A percentile compares a stretch with the other conserved stretches of the same genome.
phyloP scores from a whole-genome alignment of 2,329 filamentous ascomycete species.

The Phyllosticta citrichinensis region DNA sequence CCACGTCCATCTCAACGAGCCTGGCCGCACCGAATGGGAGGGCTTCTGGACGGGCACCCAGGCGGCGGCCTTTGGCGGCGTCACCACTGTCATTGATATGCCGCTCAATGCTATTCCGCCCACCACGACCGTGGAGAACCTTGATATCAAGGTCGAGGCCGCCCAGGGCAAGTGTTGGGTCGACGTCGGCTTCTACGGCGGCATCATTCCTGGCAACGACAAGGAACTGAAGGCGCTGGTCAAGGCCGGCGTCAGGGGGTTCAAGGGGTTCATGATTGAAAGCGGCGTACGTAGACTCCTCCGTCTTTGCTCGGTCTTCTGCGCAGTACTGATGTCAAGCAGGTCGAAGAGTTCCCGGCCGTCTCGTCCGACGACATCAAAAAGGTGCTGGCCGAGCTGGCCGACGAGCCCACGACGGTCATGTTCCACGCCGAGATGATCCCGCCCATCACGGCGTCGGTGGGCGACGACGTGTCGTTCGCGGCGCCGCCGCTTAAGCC shows the following conservation, averaged over 20 bases:
- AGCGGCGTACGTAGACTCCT: slow-evolving; percentile 62
- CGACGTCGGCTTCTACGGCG: slow-evolving; percentile 97
- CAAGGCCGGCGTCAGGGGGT: slow-evolving; percentile 77
- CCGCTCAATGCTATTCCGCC: slow-evolving; percentile 94
- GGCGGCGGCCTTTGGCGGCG: slow-evolving; percentile 88
- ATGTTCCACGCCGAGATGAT: slow-evolving; percentile 99
- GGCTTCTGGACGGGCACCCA: slow-evolving; percentile 92
- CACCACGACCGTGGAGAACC: slow-evolving; percentile 74
- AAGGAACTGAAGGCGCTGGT: slow-evolving; percentile 70
- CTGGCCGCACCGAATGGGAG: slow-evolving; percentile 95
- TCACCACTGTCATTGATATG: slow-evolving; percentile 97
- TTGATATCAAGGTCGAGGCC: slow-evolving; percentile 77
- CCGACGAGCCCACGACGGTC: slow-evolving; percentile 73
- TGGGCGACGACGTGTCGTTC: slow-evolving; percentile 64
- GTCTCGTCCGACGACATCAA: slow-evolving; percentile 71
- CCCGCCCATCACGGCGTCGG: slow-evolving; percentile 70
- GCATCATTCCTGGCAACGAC: slow-evolving; percentile 83
- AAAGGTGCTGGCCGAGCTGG: slow-evolving; percentile 70
- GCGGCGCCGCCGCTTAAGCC: slow-evolving; percentile 62
- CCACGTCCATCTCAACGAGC: slow-evolving; percentile 96
- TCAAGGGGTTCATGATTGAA: slow-evolving; percentile 97
- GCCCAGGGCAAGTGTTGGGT: slow-evolving; percentile 90
- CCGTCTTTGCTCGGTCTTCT: neutral
- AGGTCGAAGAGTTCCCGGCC: slow-evolving; percentile 89
- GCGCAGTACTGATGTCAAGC: neutral